These are phyloP conservation scores for Geranium incanum DNA, from an alignment of 441 rosid genomes.

Conservation along the genomic window DNA sequence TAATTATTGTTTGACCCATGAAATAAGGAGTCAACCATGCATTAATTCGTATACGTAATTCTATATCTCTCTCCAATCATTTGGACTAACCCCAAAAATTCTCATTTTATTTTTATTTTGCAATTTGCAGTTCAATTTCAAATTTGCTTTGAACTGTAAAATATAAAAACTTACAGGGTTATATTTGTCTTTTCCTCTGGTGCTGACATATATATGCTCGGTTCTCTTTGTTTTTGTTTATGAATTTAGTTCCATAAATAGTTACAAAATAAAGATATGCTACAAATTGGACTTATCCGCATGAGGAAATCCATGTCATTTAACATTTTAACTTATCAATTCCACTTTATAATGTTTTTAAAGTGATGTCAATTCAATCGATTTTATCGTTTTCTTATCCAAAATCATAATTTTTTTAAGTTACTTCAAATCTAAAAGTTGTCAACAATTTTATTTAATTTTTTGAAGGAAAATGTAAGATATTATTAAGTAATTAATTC, in stretches of 20 bases:
- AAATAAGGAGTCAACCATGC: not conserved
- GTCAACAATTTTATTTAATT: too few species aligned
- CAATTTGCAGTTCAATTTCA: not conserved
- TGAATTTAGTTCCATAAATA: not conserved
- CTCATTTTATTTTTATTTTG: too few species aligned
- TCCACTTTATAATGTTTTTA: not conserved
- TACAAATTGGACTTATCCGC: not conserved
- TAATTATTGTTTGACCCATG: not conserved
- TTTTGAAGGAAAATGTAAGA: too few species aligned
- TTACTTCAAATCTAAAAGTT: too few species aligned
- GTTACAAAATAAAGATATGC: not conserved
- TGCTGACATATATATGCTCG: too few species aligned
- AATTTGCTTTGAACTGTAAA: not conserved
- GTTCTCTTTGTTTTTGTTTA: too few species aligned
- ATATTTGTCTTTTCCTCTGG: not conserved
- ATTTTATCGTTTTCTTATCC: not conserved
- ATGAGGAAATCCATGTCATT: not conserved
- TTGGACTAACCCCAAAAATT: not conserved
- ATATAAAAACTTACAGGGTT: not conserved
- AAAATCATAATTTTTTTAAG: not conserved
- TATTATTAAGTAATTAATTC: too few species aligned
- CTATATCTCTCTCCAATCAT: not conserved
- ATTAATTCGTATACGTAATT: not conserved
- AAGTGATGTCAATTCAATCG: too few species aligned
- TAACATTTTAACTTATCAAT: not conserved